phyloP scores from a whole-genome alignment of 2,329 filamentous ascomycete genomes.

The Rosellinia necatrix region DNA sequence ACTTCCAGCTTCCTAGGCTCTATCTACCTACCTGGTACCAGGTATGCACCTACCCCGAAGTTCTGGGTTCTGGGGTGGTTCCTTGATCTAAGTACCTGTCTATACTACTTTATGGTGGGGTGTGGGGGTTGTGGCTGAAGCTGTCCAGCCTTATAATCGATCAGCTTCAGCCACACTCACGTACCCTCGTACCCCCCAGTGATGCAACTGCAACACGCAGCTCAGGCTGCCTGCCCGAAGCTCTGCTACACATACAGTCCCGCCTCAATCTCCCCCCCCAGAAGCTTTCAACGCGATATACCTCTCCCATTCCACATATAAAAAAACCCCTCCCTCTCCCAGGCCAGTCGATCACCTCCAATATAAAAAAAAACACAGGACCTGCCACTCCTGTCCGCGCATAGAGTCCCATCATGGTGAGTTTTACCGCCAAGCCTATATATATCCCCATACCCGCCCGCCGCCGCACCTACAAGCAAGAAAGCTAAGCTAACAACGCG shows the following conservation, averaged over 20 bases:
- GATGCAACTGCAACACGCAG: slow-evolving; percentile 38
- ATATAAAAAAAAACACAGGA: neutral
- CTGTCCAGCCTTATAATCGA: no score
- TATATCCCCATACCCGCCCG: neutral
- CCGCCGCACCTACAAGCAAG: neutral
- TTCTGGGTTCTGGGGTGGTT: no score
- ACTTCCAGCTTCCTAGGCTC: no score
- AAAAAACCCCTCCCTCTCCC: neutral
- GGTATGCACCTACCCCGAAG: neutral
- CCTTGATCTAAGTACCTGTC: no score
- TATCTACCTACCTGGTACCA: no score
- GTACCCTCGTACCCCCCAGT: neutral
- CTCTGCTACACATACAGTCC: slow-evolving; percentile 20
- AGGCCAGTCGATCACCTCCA: neutral
- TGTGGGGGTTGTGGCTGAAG: slow-evolving; percentile 9
- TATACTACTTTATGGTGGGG: no score
- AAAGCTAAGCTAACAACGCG: slow-evolving; percentile 18
- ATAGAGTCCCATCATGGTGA: slow-evolving; percentile 25
- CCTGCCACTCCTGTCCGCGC: neutral
- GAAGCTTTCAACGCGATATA: slow-evolving; percentile 26
- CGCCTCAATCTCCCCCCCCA: slow-evolving; percentile 21
- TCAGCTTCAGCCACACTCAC: slow-evolving; percentile 20
- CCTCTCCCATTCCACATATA: neutral
- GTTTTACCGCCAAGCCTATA: neutral
- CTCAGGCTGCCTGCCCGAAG: slow-evolving; percentile 37